Conservation (phyloP, 2,329 filamentous ascomycete species). For the Cladophialophora immunda region DNA sequence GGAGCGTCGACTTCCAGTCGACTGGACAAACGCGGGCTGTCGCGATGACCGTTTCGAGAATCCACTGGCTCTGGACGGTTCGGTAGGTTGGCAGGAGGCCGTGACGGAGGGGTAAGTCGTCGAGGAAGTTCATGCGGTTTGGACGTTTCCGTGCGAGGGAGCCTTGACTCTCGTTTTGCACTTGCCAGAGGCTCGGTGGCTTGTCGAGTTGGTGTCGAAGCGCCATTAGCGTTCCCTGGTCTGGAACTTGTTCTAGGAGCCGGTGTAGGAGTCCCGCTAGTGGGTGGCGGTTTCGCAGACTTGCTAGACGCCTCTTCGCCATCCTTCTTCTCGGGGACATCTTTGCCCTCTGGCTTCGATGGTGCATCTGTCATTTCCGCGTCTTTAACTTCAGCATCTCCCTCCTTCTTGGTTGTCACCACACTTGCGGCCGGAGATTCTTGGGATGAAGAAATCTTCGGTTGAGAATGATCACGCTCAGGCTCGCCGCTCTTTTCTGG, state of each 20-base stretch:
- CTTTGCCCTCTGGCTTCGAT: conserved; percentile 32
- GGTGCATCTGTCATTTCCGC: conserved; percentile 52
- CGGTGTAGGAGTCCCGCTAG: conserved; percentile 29
- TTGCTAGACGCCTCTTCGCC: conserved; percentile 18
- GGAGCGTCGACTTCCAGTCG: conserved; percentile 39
- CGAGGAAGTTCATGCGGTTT: conserved; percentile 44
- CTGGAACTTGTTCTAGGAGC: conserved; percentile 23
- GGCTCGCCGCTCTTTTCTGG: conserved; percentile 32
- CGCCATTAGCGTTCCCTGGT: conserved; percentile 23
- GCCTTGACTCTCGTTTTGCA: conserved; percentile 31
- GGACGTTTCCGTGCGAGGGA: conserved; percentile 27
- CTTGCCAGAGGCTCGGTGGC: conserved; percentile 14
- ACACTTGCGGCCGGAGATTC: conserved; percentile 38
- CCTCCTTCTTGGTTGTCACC: conserved; percentile 46
- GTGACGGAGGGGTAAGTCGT: conserved; percentile 48
- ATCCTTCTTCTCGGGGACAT: conserved; percentile 33
- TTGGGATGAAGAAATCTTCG: conserved; percentile 38
- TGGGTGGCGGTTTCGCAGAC: conserved; percentile 20
- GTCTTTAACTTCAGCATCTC: conserved; percentile 58
- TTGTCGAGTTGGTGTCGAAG: conserved; percentile 31
- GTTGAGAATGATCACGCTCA: conserved; percentile 19
- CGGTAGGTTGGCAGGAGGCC: conserved; percentile 48
- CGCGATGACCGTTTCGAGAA: conserved; percentile 47
- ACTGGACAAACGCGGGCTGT: conserved; percentile 49
- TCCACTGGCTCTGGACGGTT: conserved; percentile 45